Base-by-base conservation (phyloP, 176 grass and related monocot species). In the Carex kokanica region DNA sequence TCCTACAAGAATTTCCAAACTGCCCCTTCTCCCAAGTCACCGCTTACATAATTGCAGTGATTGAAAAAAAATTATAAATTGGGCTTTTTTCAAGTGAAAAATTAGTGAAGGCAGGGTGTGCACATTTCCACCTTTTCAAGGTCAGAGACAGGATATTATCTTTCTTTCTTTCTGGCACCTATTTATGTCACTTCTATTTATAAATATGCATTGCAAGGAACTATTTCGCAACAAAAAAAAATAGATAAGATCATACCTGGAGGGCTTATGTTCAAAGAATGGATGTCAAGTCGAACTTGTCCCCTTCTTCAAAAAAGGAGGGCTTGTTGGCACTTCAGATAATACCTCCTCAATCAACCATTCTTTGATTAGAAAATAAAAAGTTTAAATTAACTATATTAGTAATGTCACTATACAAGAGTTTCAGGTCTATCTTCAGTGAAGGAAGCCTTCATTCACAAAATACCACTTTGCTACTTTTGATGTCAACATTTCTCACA, bases 291-390 rank as follows among this genome's bases (percentile, higher is more conserved):
- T 84, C 80, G 0, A 84, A 70, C 57, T 80, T 78, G 32, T 88
- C 89, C 58, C 13, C 78, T 11, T 86, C 92, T 86, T 94, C 89
- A 84, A 89, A 91, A 84, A 94, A 31, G 32, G 92, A 94, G 64
- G 67, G 58, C 11, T 79, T 86, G 72, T 81, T 34, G 32, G 32
- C 32, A 34, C 3, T 34, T 34, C 3, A 4, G 32, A 34, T 34
- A 34, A 34, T 34, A 2, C 32, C 32, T 34, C 32, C 2, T 34
- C 27, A 27, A 27, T 27, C 27, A 27, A 27, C 27, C 27, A 27
- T 27, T 27, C 27, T 27, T 27, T 27, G 27, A 27, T 27, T 27
- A 27, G 27, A 27, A 27, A 27, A 27, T 27, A 27, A 27, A 27
- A 27, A 27, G 27, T 27, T 27, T 27, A 27, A 27, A 27, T 27